phyloP scores from a whole-genome alignment of 495 filamentous ascomycete genomes.

The Cercophora sp. region DNA sequence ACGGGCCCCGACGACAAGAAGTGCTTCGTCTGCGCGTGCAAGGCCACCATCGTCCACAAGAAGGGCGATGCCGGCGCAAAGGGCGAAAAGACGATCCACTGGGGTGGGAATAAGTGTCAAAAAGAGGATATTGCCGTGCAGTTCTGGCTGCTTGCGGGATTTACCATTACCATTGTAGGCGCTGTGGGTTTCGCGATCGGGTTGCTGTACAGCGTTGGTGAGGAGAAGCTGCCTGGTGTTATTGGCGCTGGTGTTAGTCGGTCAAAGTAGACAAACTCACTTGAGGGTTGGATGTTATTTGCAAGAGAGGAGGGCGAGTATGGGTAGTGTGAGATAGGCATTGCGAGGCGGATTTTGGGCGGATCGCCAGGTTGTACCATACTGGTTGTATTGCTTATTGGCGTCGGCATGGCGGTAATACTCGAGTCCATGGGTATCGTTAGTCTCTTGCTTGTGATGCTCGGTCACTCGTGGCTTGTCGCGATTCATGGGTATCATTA shows the following conservation, averaged over 20 bases:
- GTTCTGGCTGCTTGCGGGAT: slow-evolving; percentile 78
- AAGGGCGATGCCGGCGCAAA: slow-evolving; percentile 32
- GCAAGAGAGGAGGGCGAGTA: no score
- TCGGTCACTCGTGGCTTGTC: no score
- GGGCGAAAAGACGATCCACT: slow-evolving; percentile 43
- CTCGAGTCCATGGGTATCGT: not conserved
- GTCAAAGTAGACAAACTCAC: slow-evolving; percentile 45
- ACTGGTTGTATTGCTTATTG: slow-evolving; percentile 18
- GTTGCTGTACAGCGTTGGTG: slow-evolving; percentile 72
- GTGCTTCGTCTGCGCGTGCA: slow-evolving; percentile 79
- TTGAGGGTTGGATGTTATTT: no score
- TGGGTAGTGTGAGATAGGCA: not conserved
- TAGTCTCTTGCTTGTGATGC: no score
- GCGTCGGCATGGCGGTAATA: slow-evolving; percentile 19
- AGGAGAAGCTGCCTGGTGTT: slow-evolving; percentile 76
- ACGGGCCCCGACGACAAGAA: slow-evolving; percentile 30
- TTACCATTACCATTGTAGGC: slow-evolving; percentile 60
- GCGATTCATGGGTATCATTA: not conserved
- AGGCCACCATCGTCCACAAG: slow-evolving; percentile 41
- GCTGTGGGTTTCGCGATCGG: slow-evolving; percentile 64
- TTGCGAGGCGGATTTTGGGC: no score
- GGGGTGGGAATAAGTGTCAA: slow-evolving; percentile 84
- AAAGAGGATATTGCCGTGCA: slow-evolving; percentile 84
- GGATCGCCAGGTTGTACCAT: no score
- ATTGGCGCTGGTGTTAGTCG: slow-evolving; percentile 79